phyloP scores from a whole-genome alignment of 257 asterid genomes.

The Penstemon davidsonii region DNA sequence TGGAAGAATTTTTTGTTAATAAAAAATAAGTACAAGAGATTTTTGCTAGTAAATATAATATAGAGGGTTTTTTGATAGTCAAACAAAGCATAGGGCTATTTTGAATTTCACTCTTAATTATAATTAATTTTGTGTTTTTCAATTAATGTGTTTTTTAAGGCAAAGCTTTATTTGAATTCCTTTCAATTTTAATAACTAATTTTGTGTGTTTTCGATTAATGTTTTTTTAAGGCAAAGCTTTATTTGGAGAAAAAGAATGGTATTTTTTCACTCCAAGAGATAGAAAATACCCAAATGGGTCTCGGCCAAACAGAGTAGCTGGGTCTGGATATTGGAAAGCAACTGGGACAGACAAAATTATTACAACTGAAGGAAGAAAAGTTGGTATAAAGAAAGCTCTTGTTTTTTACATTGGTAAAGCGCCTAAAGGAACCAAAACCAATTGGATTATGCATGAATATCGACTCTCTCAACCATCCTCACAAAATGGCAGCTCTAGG shows the following conservation, averaged over 20 bases:
- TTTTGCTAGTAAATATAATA: no score
- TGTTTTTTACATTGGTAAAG: constrained; percentile 83
- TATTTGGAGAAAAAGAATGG: constrained; percentile 92
- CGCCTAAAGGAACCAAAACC: constrained; percentile 86
- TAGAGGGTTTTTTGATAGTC: no score
- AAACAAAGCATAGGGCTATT: no score
- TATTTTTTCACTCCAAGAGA: constrained; percentile 87
- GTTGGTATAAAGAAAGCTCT: constrained; percentile 91
- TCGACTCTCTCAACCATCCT: constrained; percentile 48
- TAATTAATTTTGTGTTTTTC: no score
- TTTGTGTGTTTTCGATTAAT: neutral
- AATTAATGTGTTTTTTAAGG: no score
- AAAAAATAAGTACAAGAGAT: no score
- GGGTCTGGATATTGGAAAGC: constrained; percentile 96
- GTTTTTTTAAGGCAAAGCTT: constrained; percentile 53
- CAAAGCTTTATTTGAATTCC: no score
- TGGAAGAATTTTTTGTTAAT: no score
- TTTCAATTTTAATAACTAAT: neutral
- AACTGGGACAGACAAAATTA: constrained; percentile 76
- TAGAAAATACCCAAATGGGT: constrained; percentile 84
- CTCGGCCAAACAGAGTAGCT: constrained; percentile 84
- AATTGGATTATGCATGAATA: constrained; percentile 97
- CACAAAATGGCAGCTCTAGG: constrained; percentile 51
- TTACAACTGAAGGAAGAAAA: constrained; percentile 63
- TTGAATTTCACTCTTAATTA: neutral